Evolutionary conservation across 2,329 filamentous ascomycete genomes (phyloP).

Genomic region (Coleophoma crateriformis): DNA sequence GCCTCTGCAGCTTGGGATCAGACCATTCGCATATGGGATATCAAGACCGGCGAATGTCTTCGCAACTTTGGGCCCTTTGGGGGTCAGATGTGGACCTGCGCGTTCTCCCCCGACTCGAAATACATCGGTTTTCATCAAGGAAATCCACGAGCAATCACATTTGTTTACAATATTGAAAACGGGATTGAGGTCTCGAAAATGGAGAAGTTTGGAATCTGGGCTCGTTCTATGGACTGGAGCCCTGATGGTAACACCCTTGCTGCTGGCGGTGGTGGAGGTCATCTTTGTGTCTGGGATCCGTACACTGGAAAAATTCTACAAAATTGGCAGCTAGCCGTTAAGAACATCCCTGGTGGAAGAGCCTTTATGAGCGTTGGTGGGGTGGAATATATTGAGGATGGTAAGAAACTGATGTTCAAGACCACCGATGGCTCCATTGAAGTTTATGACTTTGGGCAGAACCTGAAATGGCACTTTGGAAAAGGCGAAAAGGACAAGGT

Average conservation of each 20-base stretch:
- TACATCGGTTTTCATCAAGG: background rate
- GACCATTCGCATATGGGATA: background rate
- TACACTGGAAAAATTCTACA: background rate
- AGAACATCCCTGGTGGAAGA: background rate
- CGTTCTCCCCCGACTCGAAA: background rate
- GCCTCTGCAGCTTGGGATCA: constrained; percentile 1
- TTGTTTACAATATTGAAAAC: background rate
- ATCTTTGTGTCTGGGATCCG: background rate
- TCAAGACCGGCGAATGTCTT: background rate
- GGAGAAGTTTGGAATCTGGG: background rate
- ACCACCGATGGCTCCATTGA: background rate
- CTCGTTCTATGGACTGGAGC: background rate
- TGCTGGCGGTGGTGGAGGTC: background rate
- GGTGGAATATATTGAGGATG: background rate
- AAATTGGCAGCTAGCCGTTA: background rate
- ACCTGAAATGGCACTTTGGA: background rate
- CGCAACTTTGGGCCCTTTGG: background rate
- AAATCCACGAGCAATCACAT: background rate
- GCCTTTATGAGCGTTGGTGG: background rate
- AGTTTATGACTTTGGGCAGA: background rate
- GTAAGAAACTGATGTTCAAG: background rate
- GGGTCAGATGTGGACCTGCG: background rate
- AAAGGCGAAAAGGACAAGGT: background rate
- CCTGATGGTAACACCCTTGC: background rate
- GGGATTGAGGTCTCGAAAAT: background rate